Conservation (phyloP, 192 early-diverging fungal species). For the Backusella mclennaniae region DNA sequence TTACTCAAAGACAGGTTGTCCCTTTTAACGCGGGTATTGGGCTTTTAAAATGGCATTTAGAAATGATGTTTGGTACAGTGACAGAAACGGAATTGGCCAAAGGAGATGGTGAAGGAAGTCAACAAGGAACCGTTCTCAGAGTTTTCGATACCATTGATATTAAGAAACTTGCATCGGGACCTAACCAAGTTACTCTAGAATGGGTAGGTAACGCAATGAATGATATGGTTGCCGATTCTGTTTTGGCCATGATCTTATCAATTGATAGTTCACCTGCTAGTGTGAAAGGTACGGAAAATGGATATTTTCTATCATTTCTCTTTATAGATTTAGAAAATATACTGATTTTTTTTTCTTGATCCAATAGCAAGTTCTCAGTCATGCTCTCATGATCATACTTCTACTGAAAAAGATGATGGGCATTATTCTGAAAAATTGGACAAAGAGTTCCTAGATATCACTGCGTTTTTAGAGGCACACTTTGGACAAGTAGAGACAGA, state of each 20-base stretch:
- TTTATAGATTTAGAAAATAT: background rate
- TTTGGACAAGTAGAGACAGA: constrained; percentile 27
- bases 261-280: constrained; percentile 87
- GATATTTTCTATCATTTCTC: background rate
- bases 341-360: background rate
- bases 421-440: constrained; percentile 9
- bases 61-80: constrained; percentile 89
- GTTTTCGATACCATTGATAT: constrained; percentile 81
- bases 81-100: constrained; percentile 41
- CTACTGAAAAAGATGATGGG: constrained; percentile 5
- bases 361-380: constrained; percentile 25
- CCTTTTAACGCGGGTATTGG: constrained; percentile 73
- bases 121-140: constrained; percentile 37
- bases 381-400: constrained; percentile 18
- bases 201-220: constrained; percentile 91
- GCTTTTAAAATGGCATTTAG: constrained; percentile 86
- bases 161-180: constrained; percentile 49
- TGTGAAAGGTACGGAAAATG: constrained; percentile 58
- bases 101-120: constrained; percentile 5
- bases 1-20: constrained; percentile 79
- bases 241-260: constrained; percentile 80
- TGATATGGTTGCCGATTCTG: constrained; percentile 96
- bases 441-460: constrained; percentile 23
- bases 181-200: constrained; percentile 73
- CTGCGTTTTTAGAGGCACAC: constrained; percentile 27